Evolutionary conservation across 1,284 basidiomycete species (phyloP), one percentile per base, ranked within the genome.

Genomic region (Agaricales sp.): DNA sequence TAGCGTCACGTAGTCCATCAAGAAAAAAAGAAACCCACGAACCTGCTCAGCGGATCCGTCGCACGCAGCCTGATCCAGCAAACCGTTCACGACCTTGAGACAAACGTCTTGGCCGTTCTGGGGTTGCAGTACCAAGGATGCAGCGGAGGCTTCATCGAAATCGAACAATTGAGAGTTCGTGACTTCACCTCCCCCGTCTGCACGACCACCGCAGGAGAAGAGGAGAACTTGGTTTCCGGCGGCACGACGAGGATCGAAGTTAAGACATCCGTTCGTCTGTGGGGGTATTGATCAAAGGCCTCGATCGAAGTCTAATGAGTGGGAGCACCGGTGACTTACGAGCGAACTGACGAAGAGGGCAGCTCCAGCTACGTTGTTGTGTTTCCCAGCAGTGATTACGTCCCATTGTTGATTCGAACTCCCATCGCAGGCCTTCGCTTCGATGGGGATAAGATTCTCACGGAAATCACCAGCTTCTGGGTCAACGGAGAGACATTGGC

Each of bases 401-500:
- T 56, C 55, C 45, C 51, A 56, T 43, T 56, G 46, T 43, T 56
- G 52, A 41, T 44, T 47, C 13, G 47, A 45, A 41, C 53, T 54
- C 12, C 55, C 55, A 43, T 54, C 47, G 46, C 55, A 56, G 3
- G 50, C 51, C 8, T 41, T 48, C 20, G 50, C 25, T 14, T 46
- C 45, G n/a, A 56, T 49, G 22, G 55, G 55, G 25, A 56, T 54
- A 6, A 56, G 46, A 30, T 56, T 54, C 46, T 54, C 47, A 16
- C 55, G 50, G 45, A 54, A 54, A 43, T 56, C 55, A 19, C 55
- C 55, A 3, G 47, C 48, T 20, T 47, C 23, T 22, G 51, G 50
- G 50, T 54, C 53, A 21, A 54, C 48, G 12, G 46, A 37, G 16
- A 59, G 54, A 39, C 58, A 58, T 35, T 54, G 51, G n/a, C 58